Percentiles rank a stretch among this genome's conserved stretches.
These are phyloP conservation scores for Candida xiaguanensis DNA, from an alignment of 805 yeast genomes.

Conservation along the genomic window DNA sequence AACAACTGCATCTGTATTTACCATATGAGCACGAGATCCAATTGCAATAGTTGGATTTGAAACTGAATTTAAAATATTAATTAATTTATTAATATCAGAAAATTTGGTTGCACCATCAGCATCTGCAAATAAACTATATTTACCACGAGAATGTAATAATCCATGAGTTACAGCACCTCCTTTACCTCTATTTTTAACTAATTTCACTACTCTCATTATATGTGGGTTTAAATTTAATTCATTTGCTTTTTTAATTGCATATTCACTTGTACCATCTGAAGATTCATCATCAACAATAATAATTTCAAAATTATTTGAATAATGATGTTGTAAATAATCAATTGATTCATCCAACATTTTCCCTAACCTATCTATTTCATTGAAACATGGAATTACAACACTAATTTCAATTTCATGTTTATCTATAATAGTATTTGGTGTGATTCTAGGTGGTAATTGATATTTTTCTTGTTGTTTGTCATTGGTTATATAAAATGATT, in stretches of 20 bases:
- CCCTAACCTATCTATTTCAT: conserved; percentile 72
- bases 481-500: conserved; percentile 51
- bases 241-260: conserved; percentile 60
- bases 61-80: conserved; percentile 32
- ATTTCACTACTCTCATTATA: conserved; percentile 63
- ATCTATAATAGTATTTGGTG: conserved; percentile 14
- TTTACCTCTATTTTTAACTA: conserved; percentile 82
- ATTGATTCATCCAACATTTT: conserved; percentile 71
- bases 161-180: conserved; percentile 93
- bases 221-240: conserved; percentile 51
- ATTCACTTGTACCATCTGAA: conserved; percentile 70
- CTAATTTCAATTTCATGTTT: conserved; percentile 51
- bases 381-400: conserved; percentile 90
- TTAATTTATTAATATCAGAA: conserved; percentile 56
- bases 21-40: conserved; percentile 97
- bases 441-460: conserved; percentile 32
- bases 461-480: conserved; percentile 25
- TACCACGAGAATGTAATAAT: conserved; percentile 68
- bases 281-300: conserved; percentile 92
- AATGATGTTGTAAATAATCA: conserved; percentile 41
- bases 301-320: conserved; percentile 58
- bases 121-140: conserved; percentile 81
- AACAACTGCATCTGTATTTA: conserved; percentile 93
- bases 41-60: conserved; percentile 61
- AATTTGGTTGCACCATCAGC: conserved; percentile 96